These are phyloP conservation scores for Tricholoma hemisulphureum DNA, from an alignment of 768 basidiomycete genomes.

Conservation along the genomic window DNA sequence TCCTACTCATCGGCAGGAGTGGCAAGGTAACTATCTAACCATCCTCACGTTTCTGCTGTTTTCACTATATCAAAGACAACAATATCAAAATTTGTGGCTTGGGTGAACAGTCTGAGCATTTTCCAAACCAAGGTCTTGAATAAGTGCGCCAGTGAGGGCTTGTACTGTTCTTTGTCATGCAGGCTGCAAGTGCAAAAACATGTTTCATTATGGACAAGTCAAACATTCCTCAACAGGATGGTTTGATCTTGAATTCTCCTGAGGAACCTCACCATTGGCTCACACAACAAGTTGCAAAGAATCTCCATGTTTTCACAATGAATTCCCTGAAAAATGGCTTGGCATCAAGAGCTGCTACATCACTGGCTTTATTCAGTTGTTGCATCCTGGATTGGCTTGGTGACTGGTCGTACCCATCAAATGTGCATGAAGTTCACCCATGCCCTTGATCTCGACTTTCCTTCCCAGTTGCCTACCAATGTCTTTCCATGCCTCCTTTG, in stretches of 20 bases:
- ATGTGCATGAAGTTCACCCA: slow-evolving; percentile 97
- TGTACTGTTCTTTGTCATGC: slow-evolving; percentile 93
- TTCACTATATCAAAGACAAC: slow-evolving; percentile 67
- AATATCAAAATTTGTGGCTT: slow-evolving; percentile 95
- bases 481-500: slow-evolving; percentile 78
- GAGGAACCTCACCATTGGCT: slow-evolving; percentile 99
- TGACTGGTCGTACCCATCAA: slow-evolving; percentile 97
- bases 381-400: slow-evolving; percentile 99
- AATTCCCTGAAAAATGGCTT: slow-evolving; percentile 96
- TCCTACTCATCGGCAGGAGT: slow-evolving; percentile 94
- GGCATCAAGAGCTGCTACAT: slow-evolving; percentile 93
- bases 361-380: slow-evolving; percentile 97
- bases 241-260: slow-evolving; percentile 95
- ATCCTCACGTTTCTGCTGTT: slow-evolving; percentile 2
- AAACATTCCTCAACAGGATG: slow-evolving; percentile 97
- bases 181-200: slow-evolving; percentile 96
- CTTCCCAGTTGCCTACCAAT: slow-evolving; percentile 92
- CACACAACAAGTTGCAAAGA: slow-evolving; percentile 96
- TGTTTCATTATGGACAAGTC: slow-evolving; percentile 99
- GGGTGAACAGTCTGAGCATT: slow-evolving; percentile 99
- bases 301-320: slow-evolving; percentile 99
- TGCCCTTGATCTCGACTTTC: slow-evolving; percentile 86
- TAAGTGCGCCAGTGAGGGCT: slow-evolving; percentile 97
- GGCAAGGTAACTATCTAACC: slow-evolving; percentile 71
- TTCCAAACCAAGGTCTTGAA: slow-evolving; percentile 99